Evolutionary conservation across 192 early-diverging fungal species (phyloP).

Genomic region (Coemansia sp.): DNA sequence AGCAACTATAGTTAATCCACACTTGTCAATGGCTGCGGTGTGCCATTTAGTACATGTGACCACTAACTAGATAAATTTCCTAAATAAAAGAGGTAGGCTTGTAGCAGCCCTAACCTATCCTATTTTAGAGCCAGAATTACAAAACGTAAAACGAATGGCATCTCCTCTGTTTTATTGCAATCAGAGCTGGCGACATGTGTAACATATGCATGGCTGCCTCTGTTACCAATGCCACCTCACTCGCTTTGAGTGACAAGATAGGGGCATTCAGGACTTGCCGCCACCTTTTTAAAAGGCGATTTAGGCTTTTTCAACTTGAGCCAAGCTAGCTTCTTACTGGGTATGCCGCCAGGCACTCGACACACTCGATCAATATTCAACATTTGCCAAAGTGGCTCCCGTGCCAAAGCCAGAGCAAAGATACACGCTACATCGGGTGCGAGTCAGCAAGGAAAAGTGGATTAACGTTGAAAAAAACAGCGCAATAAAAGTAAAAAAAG

Average conservation of each 20-base stretch:
- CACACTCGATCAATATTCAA: background rate
- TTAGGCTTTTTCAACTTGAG: background rate
- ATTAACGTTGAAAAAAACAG: background rate
- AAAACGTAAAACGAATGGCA: background rate
- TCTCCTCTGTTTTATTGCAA: background rate
- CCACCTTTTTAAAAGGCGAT: background rate
- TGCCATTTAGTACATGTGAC: background rate
- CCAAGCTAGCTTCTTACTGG: background rate
- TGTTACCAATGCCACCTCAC: background rate
- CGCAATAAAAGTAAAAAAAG: slow-evolving; percentile 1
- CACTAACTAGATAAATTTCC: background rate
- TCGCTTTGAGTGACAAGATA: background rate
- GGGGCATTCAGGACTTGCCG: background rate
- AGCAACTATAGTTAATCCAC: background rate
- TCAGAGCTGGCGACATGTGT: background rate
- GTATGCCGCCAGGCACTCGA: background rate
- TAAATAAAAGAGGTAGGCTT: background rate
- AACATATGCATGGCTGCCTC: background rate
- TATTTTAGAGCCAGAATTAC: background rate
- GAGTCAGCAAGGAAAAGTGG: background rate
- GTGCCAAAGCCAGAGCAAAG: background rate
- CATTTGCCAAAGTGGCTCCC: background rate
- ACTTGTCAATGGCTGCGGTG: background rate
- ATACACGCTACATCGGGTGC: background rate
- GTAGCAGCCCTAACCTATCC: background rate